These are phyloP conservation scores for Neocatenulostroma microsporum DNA, from an alignment of 2,329 filamentous ascomycete genomes.

Conservation along the genomic window DNA sequence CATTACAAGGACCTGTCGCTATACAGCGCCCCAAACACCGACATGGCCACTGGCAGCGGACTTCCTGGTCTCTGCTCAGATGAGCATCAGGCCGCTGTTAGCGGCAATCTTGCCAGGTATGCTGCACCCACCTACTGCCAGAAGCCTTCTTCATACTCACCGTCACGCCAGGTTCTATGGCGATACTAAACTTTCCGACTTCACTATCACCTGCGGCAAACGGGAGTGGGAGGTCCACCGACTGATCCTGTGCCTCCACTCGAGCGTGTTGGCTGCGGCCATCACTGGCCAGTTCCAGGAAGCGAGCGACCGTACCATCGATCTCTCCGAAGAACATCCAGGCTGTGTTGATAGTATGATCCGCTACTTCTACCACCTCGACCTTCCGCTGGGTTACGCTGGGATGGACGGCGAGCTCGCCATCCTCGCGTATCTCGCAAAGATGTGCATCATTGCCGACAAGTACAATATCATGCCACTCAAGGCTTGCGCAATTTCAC, in stretches of 20 bases:
- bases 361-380: constrained; percentile 1
- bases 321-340: constrained; percentile 1
- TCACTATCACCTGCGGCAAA: constrained; percentile 12
- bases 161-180: background rate
- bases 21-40: too few species aligned
- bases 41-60: too few species aligned
- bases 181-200: constrained; percentile 8
- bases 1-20: too few species aligned
- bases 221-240: constrained; percentile 14
- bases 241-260: constrained; percentile 14
- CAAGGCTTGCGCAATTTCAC: background rate
- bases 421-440: background rate
- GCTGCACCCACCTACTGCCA: too few species aligned
- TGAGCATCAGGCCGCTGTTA: too few species aligned
- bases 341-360: constrained; percentile 3
- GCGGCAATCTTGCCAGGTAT: too few species aligned
- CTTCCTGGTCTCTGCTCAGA: too few species aligned
- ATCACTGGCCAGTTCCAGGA: constrained; percentile 6
- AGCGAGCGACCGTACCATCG: background rate
- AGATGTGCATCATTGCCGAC: constrained; percentile 5
- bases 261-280: constrained; percentile 12
- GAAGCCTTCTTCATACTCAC: too few species aligned
- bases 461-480: constrained; percentile 5
- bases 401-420: background rate
- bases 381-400: background rate